A percentile compares a stretch with the other conserved stretches of the same genome.
These are phyloP conservation scores for Aspergillus novofumigatus DNA, from an alignment of 2,329 filamentous ascomycete genomes.

Conservation along the genomic window DNA sequence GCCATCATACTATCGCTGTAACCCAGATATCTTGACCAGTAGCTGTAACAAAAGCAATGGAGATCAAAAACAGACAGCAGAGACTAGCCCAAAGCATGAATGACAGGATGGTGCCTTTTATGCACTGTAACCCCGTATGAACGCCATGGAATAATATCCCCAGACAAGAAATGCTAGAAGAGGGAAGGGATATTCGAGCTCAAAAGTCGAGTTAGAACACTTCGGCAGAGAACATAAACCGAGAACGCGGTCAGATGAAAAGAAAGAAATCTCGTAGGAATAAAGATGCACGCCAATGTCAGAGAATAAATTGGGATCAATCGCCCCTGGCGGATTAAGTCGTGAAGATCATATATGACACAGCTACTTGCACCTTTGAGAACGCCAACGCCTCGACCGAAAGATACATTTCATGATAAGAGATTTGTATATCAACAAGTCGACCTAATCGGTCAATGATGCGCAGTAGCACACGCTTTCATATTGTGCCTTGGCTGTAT, in stretches of 20 bases:
- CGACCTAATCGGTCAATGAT: slow-evolving; percentile 30
- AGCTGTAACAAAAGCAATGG: background rate
- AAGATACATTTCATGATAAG: slow-evolving; percentile 2
- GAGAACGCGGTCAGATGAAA: background rate
- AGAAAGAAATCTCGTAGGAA: background rate
- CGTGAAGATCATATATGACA: slow-evolving; percentile 1
- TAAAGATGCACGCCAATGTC: background rate
- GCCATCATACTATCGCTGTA: background rate
- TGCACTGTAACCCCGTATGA: background rate
- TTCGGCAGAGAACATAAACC: background rate
- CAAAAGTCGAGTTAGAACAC: background rate
- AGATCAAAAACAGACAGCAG: background rate
- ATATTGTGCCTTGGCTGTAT: slow-evolving; percentile 32
- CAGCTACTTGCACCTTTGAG: slow-evolving; percentile 6
- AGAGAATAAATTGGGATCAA: background rate
- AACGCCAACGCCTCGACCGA: slow-evolving; percentile 18
- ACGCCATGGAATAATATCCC: background rate
- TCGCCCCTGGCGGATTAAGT: background rate
- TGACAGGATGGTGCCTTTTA: background rate
- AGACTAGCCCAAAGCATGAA: background rate
- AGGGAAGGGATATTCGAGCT: background rate
- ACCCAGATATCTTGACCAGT: background rate
- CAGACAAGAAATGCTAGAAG: background rate
- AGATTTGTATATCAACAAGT: slow-evolving; percentile 5
- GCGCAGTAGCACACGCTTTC: slow-evolving; percentile 35